These are phyloP conservation scores for Pleurotus citrinopileatus DNA, from an alignment of 768 basidiomycete genomes.

Conservation along the genomic window DNA sequence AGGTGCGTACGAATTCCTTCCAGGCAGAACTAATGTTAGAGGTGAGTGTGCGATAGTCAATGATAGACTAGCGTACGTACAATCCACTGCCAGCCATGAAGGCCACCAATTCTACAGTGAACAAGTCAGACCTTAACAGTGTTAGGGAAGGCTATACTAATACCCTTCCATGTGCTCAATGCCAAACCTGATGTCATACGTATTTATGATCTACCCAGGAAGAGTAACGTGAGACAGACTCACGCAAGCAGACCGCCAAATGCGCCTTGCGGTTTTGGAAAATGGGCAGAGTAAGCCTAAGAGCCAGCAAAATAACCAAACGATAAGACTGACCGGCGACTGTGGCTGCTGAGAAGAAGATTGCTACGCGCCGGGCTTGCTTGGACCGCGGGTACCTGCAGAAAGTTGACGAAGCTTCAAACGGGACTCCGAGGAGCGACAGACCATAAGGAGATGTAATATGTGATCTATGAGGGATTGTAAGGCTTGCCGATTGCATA, in stretches of 20 bases:
- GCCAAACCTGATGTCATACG: slow-evolving; percentile 13
- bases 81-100: slow-evolving; percentile 37
- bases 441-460: slow-evolving; percentile 45
- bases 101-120: slow-evolving; percentile 18
- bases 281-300: background rate
- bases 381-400: slow-evolving; percentile 41
- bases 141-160: background rate
- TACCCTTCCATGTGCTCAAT: slow-evolving; percentile 33
- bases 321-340: slow-evolving; percentile 32
- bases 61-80: slow-evolving; percentile 26
- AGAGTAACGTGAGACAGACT: background rate
- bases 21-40: slow-evolving; percentile 25
- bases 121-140: background rate
- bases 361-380: slow-evolving; percentile 47
- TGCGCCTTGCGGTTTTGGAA: slow-evolving; percentile 25
- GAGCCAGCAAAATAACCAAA: background rate
- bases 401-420: background rate
- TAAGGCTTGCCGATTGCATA: background rate
- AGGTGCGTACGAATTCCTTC: slow-evolving; percentile 30
- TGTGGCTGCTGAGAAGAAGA: slow-evolving; percentile 57
- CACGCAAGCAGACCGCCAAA: slow-evolving; percentile 46
- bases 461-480: slow-evolving; percentile 19
- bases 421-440: background rate
- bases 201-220: background rate
- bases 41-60: background rate